phyloP scores from a whole-genome alignment of 2,329 filamentous ascomycete genomes.

The Bretziella fagacearum region DNA sequence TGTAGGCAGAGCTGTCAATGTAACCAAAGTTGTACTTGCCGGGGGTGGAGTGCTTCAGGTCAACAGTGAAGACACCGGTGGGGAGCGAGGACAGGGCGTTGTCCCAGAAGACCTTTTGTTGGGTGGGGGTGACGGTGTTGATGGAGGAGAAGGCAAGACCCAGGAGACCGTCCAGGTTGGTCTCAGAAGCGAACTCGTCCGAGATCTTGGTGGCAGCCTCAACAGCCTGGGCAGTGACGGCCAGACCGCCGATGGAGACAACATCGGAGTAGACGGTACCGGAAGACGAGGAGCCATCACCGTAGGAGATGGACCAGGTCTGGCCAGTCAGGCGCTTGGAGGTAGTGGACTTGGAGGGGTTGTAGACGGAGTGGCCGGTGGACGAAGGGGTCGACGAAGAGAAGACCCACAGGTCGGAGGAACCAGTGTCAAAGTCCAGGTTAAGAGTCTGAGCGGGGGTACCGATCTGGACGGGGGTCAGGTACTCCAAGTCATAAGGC shows the following conservation, averaged over 20 bases:
- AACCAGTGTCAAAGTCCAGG: slow-evolving; percentile 28
- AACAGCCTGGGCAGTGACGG: slow-evolving; percentile 26
- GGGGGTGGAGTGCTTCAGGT: slow-evolving; percentile 40
- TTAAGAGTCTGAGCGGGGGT: slow-evolving; percentile 21
- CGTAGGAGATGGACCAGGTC: slow-evolving; percentile 24
- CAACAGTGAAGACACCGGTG: slow-evolving; percentile 45
- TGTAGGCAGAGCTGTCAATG: slow-evolving; percentile 47
- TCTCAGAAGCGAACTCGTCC: slow-evolving; percentile 23
- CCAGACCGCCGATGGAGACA: slow-evolving; percentile 28
- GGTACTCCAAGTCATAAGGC: slow-evolving; percentile 8
- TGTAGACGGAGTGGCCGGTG: slow-evolving; percentile 20
- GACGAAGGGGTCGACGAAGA: slow-evolving; percentile 18
- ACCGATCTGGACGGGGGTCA: slow-evolving; percentile 10
- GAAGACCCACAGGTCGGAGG: slow-evolving; percentile 27
- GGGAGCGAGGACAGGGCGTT: slow-evolving; percentile 16
- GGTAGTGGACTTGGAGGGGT: slow-evolving; percentile 19
- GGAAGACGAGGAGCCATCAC: slow-evolving; percentile 27
- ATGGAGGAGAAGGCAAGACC: slow-evolving; percentile 28
- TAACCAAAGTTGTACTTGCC: slow-evolving; percentile 60
- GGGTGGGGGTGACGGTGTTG: slow-evolving; percentile 21
- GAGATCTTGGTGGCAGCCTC: slow-evolving; percentile 28
- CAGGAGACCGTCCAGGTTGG: slow-evolving; percentile 24
- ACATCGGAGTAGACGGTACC: slow-evolving; percentile 29
- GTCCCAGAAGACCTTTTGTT: slow-evolving; percentile 28
- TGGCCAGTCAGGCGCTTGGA: slow-evolving; percentile 18